Percentiles rank a stretch among this genome's conserved stretches.
Conservation (phyloP, 495 filamentous ascomycete species). For the Penicillium robsamsonii region DNA sequence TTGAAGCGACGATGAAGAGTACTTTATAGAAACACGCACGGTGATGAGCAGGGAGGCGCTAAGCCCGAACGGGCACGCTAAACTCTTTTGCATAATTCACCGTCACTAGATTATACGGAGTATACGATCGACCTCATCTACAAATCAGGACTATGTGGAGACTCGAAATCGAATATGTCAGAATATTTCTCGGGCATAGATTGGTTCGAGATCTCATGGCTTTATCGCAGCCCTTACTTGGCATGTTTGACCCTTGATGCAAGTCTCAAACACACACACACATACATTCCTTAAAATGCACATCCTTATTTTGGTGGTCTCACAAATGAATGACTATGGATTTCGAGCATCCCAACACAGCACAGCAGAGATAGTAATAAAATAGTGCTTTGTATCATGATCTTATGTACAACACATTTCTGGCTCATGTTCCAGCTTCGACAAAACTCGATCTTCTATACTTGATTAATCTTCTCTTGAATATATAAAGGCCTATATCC, state of each 20-base stretch:
- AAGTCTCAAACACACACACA: constrained; percentile 8
- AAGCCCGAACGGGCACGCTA: too few species aligned
- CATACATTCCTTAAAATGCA: constrained; percentile 1
- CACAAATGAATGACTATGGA: background rate
- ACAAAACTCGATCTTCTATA: background rate
- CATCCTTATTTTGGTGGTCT: background rate
- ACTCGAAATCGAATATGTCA: constrained; percentile 1
- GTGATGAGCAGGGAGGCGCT: too few species aligned
- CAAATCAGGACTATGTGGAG: background rate
- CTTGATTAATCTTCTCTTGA: background rate
- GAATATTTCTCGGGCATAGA: background rate
- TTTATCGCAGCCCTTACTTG: constrained; percentile 15
- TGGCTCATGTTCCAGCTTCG: background rate
- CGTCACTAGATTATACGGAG: too few species aligned
- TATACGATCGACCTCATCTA: background rate
- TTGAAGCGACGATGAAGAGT: too few species aligned
- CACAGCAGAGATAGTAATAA: too few species aligned
- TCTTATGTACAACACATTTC: background rate
- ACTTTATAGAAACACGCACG: too few species aligned
- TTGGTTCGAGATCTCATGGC: background rate
- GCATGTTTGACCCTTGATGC: constrained; percentile 11
- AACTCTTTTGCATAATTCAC: too few species aligned
- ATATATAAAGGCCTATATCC: background rate
- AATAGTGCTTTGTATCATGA: too few species aligned
- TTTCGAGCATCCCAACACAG: background rate